phyloP scores from a whole-genome alignment of 345 rosid genomes.

The Lagerstroemia speciosa region DNA sequence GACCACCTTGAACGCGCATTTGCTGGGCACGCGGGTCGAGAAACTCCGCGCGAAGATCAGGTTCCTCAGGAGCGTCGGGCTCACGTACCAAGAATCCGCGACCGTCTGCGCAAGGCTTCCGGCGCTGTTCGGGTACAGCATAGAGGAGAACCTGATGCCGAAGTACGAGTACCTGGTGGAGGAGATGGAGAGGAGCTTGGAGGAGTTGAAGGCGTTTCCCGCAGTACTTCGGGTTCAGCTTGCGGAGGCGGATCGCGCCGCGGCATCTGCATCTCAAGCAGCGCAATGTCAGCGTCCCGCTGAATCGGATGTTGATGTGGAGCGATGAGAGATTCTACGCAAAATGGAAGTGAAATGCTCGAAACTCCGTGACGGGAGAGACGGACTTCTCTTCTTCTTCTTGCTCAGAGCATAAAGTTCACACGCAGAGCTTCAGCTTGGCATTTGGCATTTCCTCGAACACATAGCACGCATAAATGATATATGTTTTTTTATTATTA shows the following conservation, averaged over 20 bases:
- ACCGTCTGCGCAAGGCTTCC: constrained; percentile 52
- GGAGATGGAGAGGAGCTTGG: constrained; percentile 54
- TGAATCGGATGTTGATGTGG: constrained; percentile 63
- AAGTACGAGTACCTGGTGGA: constrained; percentile 46
- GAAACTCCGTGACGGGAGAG: too few relatives aligned
- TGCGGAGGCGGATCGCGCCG: constrained; percentile 55
- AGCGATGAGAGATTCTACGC: constrained; percentile 49
- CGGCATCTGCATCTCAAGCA: constrained; percentile 69
- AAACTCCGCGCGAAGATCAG: constrained; percentile 36
- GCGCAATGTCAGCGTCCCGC: constrained; percentile 35
- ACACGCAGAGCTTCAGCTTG: too few relatives aligned
- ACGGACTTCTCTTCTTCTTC: too few relatives aligned
- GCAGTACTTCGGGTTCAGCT: constrained; percentile 67
- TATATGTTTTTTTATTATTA: too few relatives aligned
- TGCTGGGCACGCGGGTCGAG: constrained; percentile 51
- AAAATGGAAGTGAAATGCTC: constrained; percentile 40
- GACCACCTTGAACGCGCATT: constrained; percentile 53
- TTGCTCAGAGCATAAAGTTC: too few relatives aligned
- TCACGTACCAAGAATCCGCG: constrained; percentile 46
- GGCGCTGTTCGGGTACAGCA: constrained; percentile 53
- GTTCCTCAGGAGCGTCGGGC: constrained; percentile 52
- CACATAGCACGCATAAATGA: too few relatives aligned
- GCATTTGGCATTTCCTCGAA: too few relatives aligned
- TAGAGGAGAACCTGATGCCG: constrained; percentile 51
- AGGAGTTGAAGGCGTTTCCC: constrained; percentile 66